A percentile compares a stretch with the other conserved stretches of the same genome.
Conservation (phyloP, 352 stramenopile species). For the Phytopythium vexans region DNA sequence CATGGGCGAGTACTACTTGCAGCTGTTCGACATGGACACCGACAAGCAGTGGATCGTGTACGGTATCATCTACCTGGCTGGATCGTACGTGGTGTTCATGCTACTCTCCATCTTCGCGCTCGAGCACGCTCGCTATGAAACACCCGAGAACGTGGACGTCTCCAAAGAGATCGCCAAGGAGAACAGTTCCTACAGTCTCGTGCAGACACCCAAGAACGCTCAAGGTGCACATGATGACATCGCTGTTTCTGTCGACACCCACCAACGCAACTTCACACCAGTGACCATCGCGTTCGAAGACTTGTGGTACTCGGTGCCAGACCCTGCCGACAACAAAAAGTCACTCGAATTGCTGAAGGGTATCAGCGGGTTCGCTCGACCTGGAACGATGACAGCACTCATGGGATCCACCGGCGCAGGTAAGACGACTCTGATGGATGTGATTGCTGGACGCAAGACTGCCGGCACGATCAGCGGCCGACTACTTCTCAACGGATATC, state of each 20-base stretch:
- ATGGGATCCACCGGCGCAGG: slow-evolving; percentile 36
- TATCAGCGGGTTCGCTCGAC: slow-evolving; percentile 29
- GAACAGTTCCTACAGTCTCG: slow-evolving; percentile 5
- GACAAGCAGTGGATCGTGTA: slow-evolving; percentile 30
- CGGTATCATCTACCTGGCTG: slow-evolving; percentile 26
- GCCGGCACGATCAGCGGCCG: slow-evolving; percentile 64
- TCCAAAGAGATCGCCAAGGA: slow-evolving; percentile 8
- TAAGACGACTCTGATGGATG: slow-evolving; percentile 59
- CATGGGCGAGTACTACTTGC: slow-evolving; percentile 30
- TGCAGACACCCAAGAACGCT: slow-evolving; percentile 14
- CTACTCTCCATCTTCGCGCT: slow-evolving; percentile 26
- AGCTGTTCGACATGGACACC: slow-evolving; percentile 29
- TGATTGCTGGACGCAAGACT: slow-evolving; percentile 88
- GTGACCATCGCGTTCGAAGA: slow-evolving; percentile 34
- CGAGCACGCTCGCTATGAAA: slow-evolving; percentile 17
- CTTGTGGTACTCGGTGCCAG: slow-evolving; percentile 16
- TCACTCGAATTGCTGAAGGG: slow-evolving; percentile 28
- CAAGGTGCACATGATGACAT: too few relatives aligned
- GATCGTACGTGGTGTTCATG: slow-evolving; percentile 36
- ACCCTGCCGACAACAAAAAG: slow-evolving; percentile 14
- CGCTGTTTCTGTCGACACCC: too few relatives aligned
- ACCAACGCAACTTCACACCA: slow-evolving; percentile 19
- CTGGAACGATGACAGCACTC: slow-evolving; percentile 32
- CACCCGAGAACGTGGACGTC: slow-evolving; percentile 9
- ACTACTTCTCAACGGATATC: slow-evolving; percentile 82